Evolutionary conservation across 1,284 basidiomycete genomes (phyloP).

Genomic region (Chalciporus sp.): DNA sequence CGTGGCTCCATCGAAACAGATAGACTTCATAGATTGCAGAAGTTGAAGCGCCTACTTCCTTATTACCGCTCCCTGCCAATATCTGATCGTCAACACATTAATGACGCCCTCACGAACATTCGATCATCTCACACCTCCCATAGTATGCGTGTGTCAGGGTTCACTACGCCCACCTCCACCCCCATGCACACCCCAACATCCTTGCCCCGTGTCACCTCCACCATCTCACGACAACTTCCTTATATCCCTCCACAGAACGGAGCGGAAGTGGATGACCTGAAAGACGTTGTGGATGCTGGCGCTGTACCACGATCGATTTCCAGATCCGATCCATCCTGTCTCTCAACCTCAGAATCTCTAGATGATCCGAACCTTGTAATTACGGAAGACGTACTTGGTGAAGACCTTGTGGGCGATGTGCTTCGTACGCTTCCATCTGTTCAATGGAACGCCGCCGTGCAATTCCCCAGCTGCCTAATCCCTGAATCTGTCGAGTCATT

Average conservation of each 20-base stretch:
- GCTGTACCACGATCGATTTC: slow-evolving; percentile 6
- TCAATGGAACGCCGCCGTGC: slow-evolving; percentile 29
- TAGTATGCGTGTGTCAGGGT: slow-evolving; percentile 24
- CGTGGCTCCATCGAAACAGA: slow-evolving; percentile 58
- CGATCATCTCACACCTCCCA: slow-evolving; percentile 9
- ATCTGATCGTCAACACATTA: slow-evolving; percentile 37
- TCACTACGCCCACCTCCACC: slow-evolving; percentile 7
- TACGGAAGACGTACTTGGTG: slow-evolving; percentile 9
- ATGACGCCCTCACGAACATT: slow-evolving; percentile 25
- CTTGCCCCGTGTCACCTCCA: slow-evolving; percentile 10
- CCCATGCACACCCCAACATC: slow-evolving; percentile 1
- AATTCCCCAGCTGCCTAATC: slow-evolving; percentile 18
- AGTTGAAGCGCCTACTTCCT: slow-evolving; percentile 45
- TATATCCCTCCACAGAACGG: slow-evolving; percentile 16
- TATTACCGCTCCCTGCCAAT: slow-evolving; percentile 37
- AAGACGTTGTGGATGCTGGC: slow-evolving; percentile 11
- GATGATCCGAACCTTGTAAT: slow-evolving; percentile 4
- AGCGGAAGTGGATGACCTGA: slow-evolving; percentile 17
- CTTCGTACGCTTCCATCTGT: slow-evolving; percentile 23
- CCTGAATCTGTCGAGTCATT: slow-evolving; percentile 25
- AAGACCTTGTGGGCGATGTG: slow-evolving; percentile 19
- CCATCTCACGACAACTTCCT: slow-evolving; percentile 6
- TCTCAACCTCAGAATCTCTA: slow-evolving; percentile 12
- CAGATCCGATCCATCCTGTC: slow-evolving; percentile 23
- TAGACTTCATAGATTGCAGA: slow-evolving; percentile 49